Conservation (phyloP, 805 yeast genomes). For the Saturnispora hagleri region DNA sequence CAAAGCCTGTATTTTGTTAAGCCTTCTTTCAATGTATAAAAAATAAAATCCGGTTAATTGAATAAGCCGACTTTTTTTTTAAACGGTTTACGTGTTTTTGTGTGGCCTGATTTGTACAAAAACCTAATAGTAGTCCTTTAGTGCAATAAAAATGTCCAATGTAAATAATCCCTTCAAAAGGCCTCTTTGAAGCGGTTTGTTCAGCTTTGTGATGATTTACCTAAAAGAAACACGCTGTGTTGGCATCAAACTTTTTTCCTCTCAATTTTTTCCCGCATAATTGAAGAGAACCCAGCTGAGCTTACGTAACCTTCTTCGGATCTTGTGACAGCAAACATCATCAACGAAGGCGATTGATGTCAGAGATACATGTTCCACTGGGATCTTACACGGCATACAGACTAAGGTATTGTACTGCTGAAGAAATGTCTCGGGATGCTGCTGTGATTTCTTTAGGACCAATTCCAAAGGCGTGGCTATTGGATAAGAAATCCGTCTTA, state of each 20-base stretch:
- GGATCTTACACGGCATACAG: conserved; percentile 55
- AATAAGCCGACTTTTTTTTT: neutral
- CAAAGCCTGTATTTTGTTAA: neutral
- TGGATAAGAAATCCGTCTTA: conserved; percentile 21
- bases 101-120: neutral
- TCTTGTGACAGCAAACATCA: neutral
- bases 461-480: conserved; percentile 48
- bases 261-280: neutral
- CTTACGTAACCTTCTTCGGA: neutral
- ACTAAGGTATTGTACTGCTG: conserved; percentile 42
- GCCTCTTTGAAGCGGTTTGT: neutral
- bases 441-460: conserved; percentile 45
- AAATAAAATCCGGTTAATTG: neutral
- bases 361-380: conserved; percentile 32
- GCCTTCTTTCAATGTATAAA: neutral
- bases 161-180: neutral
- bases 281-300: neutral
- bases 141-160: neutral
- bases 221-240: neutral
- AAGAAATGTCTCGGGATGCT: conserved; percentile 40
- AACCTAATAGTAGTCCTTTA: neutral
- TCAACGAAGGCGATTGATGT: neutral
- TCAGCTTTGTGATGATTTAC: neutral
- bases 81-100: neutral
- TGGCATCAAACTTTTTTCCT: neutral